Evolutionary conservation across 805 yeast species (phyloP).

Genomic region (Hermanozyma aechmeae): DNA sequence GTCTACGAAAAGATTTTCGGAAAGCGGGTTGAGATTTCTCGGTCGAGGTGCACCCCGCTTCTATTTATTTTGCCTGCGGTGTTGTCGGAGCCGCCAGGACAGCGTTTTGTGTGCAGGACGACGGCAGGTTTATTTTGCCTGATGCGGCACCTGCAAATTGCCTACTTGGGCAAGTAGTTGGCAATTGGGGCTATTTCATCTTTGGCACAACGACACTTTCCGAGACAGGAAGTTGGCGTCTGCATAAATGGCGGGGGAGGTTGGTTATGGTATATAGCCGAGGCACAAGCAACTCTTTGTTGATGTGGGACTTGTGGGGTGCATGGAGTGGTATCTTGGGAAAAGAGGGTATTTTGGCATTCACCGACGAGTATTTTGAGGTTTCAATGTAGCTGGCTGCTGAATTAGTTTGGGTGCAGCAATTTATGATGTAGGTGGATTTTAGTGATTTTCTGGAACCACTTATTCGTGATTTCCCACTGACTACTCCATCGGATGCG

Average conservation of each 20-base stretch:
- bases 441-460: too few species aligned
- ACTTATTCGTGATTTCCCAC: too few species aligned
- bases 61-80: too few species aligned
- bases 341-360: background rate
- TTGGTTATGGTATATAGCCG: background rate
- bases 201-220: too few species aligned
- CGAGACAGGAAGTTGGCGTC: background rate
- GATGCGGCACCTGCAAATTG: conserved; percentile 1
- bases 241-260: background rate
- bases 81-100: too few species aligned
- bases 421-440: background rate
- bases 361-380: background rate
- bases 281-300: background rate
- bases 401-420: background rate
- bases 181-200: too few species aligned
- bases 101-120: too few species aligned
- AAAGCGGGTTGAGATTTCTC: too few species aligned
- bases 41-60: conserved; percentile 1
- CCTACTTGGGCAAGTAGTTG: conserved; percentile 1
- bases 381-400: background rate
- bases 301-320: background rate
- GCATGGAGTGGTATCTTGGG: too few species aligned
- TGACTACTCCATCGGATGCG: too few species aligned
- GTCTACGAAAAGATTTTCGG: background rate
- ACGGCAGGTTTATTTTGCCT: too few species aligned